These are phyloP conservation scores for Backusella tarrabulga DNA, from an alignment of 192 early-diverging fungal species.

Conservation along the genomic window DNA sequence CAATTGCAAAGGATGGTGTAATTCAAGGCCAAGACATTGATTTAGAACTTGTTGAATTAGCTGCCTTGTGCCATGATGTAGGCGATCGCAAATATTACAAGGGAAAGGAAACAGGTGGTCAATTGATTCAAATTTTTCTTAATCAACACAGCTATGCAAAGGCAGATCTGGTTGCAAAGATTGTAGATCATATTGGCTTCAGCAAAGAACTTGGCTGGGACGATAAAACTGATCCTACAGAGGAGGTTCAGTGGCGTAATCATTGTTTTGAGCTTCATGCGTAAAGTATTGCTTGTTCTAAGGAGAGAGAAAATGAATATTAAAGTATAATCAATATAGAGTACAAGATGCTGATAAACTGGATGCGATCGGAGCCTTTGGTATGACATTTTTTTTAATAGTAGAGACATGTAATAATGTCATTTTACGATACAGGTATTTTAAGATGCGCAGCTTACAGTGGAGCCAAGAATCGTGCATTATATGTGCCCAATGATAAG, in stretches of 20 bases:
- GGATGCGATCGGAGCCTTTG: slow-evolving; percentile 76
- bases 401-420: neutral
- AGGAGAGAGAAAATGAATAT: too few species aligned
- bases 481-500: slow-evolving; percentile 54
- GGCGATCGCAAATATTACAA: slow-evolving; percentile 68
- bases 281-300: slow-evolving; percentile 27
- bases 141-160: slow-evolving; percentile 37
- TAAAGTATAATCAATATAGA: slow-evolving; percentile 21
- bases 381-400: slow-evolving; percentile 21
- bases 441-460: slow-evolving; percentile 68
- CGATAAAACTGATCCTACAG: slow-evolving; percentile 36
- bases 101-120: slow-evolving; percentile 42
- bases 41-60: slow-evolving; percentile 58
- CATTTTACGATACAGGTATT: slow-evolving; percentile 37
- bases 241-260: slow-evolving; percentile 49
- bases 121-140: slow-evolving; percentile 47
- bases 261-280: slow-evolving; percentile 58
- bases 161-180: slow-evolving; percentile 49
- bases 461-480: slow-evolving; percentile 59
- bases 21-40: slow-evolving; percentile 40
- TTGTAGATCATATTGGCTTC: slow-evolving; percentile 63
- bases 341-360: slow-evolving; percentile 75
- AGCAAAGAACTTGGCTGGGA: slow-evolving; percentile 63
- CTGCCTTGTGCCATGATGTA: slow-evolving; percentile 67
- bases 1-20: slow-evolving; percentile 41